Conservation (phyloP, 768 basidiomycete genomes). For the Phylloporus scabripes region DNA sequence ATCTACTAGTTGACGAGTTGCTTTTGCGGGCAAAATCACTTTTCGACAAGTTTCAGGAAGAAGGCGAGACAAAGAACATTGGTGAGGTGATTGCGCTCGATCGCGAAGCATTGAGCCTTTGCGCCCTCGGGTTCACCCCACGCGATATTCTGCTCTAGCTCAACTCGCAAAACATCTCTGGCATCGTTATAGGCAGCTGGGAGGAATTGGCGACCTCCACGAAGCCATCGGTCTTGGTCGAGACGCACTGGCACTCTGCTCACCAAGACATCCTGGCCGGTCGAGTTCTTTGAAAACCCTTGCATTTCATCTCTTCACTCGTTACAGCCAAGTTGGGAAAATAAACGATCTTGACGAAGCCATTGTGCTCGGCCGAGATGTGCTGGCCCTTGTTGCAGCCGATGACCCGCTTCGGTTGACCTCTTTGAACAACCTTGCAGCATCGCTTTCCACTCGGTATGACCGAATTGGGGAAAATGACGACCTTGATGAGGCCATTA, state of each 20-base stretch:
- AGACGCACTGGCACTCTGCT: neutral
- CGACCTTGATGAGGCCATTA: neutral
- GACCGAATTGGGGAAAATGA: neutral
- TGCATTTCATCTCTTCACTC: neutral
- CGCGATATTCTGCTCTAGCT: too few relatives aligned
- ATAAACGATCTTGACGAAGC: neutral
- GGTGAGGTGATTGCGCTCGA: too few relatives aligned
- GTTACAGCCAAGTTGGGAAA: neutral
- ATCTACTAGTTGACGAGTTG: too few relatives aligned
- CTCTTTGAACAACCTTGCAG: neutral
- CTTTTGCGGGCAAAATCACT: too few relatives aligned
- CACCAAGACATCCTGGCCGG: neutral
- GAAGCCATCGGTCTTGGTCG: neutral
- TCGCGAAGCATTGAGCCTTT: too few relatives aligned
- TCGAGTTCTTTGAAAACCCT: too few relatives aligned
- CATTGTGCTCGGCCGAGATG: neutral
- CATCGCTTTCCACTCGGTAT: neutral
- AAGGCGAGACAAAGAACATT: too few relatives aligned
- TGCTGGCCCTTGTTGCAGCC: neutral
- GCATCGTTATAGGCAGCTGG: too few relatives aligned
- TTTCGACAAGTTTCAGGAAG: too few relatives aligned
- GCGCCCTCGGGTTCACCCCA: too few relatives aligned
- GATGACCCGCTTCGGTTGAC: neutral
- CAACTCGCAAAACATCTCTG: too few relatives aligned
- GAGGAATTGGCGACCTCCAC: neutral